Evolutionary conservation across 768 basidiomycete genomes (phyloP).

Genomic region (Pleurotus cornucopiae): DNA sequence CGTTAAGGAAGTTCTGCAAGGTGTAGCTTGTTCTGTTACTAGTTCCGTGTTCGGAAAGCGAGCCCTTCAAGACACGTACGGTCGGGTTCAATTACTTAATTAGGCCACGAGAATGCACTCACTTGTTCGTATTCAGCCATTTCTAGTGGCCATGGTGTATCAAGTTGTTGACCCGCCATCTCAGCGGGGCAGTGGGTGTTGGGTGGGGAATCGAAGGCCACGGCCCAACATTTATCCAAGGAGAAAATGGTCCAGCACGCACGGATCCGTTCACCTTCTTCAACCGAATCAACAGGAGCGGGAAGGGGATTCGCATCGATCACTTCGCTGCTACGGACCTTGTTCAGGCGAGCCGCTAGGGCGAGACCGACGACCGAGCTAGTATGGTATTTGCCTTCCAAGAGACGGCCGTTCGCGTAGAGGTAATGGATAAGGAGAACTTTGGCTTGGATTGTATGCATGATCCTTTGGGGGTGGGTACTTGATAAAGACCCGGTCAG

Average conservation of each 20-base stretch:
- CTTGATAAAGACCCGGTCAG: slow-evolving; percentile 32
- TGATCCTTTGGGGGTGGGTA: slow-evolving; percentile 33
- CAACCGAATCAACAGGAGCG: slow-evolving; percentile 9
- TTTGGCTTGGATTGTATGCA: slow-evolving; percentile 50
- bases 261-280: slow-evolving; percentile 33
- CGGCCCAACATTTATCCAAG: slow-evolving; percentile 37
- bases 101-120: neutral
- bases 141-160: slow-evolving; percentile 36
- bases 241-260: slow-evolving; percentile 31
- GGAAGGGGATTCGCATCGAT: neutral
- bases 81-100: no score
- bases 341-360: slow-evolving; percentile 33
- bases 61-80: no score
- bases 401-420: slow-evolving; percentile 41
- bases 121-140: slow-evolving; percentile 31
- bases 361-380: slow-evolving; percentile 29
- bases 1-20: slow-evolving; percentile 17
- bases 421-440: slow-evolving; percentile 55
- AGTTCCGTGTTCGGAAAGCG: no score
- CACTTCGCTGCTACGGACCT: slow-evolving; percentile 28
- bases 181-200: slow-evolving; percentile 12
- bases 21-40: slow-evolving; percentile 17
- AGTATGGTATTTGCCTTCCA: slow-evolving; percentile 43
- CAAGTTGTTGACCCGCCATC: slow-evolving; percentile 18
- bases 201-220: slow-evolving; percentile 33